A percentile compares a stretch with the other conserved stretches of the same genome.
Conservation (phyloP, 208 protist genomes). For the Crithidia expoeki region DNA sequence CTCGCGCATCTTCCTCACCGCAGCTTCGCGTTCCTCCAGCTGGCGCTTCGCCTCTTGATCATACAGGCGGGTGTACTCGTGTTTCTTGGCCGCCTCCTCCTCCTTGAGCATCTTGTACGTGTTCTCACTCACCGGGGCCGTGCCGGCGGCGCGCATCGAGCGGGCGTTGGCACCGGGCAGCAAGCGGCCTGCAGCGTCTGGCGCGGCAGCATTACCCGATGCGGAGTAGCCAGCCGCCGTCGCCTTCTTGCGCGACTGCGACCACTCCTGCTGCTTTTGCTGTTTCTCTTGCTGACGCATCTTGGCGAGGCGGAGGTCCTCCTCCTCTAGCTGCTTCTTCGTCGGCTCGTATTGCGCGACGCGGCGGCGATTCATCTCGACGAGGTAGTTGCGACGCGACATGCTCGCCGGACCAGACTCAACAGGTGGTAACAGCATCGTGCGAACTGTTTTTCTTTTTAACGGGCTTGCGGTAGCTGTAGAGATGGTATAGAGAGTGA, state of each 20-base stretch:
- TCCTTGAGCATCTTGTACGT: constrained; percentile 57
- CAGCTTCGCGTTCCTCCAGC: constrained; percentile 59
- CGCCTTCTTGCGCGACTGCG: constrained; percentile 15
- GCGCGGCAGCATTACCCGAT: not conserved
- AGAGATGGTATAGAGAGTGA: constrained; percentile 4
- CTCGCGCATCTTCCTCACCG: constrained; percentile 45
- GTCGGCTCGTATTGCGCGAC: constrained; percentile 55
- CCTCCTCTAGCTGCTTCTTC: constrained; percentile 63
- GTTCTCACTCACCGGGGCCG: constrained; percentile 38
- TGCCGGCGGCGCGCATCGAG: constrained; percentile 28
- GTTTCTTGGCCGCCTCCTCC: constrained; percentile 63
- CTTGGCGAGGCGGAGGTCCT: constrained; percentile 58
- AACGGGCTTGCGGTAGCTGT: no score
- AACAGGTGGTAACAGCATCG: constrained; percentile 58
- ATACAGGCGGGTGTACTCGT: constrained; percentile 65
- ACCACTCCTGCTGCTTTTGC: constrained; percentile 56
- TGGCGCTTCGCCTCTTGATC: constrained; percentile 68
- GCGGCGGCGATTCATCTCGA: constrained; percentile 78
- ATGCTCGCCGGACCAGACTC: constrained; percentile 62
- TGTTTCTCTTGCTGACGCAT: constrained; percentile 48
- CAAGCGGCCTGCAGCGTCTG: constrained; percentile 28
- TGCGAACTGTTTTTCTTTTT: no score
- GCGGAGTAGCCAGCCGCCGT: not conserved
- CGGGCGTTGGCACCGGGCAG: constrained; percentile 69
- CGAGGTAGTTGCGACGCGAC: constrained; percentile 79